Base-by-base conservation (phyloP, 805 yeast species). In the Priceomyces melissophilus region DNA sequence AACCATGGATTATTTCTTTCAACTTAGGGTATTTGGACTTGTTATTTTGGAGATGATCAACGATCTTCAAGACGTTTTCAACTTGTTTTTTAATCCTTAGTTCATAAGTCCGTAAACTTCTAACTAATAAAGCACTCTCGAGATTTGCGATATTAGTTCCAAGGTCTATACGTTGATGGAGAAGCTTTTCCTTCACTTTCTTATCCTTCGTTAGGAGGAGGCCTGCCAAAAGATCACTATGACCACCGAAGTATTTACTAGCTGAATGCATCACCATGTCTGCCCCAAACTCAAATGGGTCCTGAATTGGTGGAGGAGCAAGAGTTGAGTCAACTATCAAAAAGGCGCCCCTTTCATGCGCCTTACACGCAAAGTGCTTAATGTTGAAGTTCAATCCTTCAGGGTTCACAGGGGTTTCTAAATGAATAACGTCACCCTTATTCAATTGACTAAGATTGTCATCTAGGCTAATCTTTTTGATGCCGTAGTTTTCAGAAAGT, bases 241-340 rank as follows among this genome's bases (percentile, higher is more conserved):
- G 96, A 12, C 98, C 97, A 30, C 96, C 96, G 54, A 88, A 84
- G 64, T 84, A 91, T 59, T 90, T 90, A 1, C 96, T 90, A 1
- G 89, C 96, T 1, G 96, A 88, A 61, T 90, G 96, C 78, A 91
- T 69, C n/a, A 91, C 81, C 49, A 88, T 65, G 60, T 91, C 97
- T 23, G 84, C 96, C 35, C 91, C 96, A 53, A 77, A 83, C 30
- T 73, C 72, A 64, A 88, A 87, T 4, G 95, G 91, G 45, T 87
- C 78, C 52, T 80, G 84, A 42, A 89, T 64, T 12, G 96, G 96
- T 10, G 95, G 95, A 14, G 97, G 96, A 9, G 96, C 97, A 64
- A 91, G 87, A 0, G 97, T 90, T 4, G 96, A 75, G 61, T 90
- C 98, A n/a, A 87, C 81, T 17, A 80, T 54, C 10, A 90, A 63